Base-by-base conservation (phyloP, 2,329 filamentous ascomycete species). In the Aspergillus spinulosporus region DNA sequence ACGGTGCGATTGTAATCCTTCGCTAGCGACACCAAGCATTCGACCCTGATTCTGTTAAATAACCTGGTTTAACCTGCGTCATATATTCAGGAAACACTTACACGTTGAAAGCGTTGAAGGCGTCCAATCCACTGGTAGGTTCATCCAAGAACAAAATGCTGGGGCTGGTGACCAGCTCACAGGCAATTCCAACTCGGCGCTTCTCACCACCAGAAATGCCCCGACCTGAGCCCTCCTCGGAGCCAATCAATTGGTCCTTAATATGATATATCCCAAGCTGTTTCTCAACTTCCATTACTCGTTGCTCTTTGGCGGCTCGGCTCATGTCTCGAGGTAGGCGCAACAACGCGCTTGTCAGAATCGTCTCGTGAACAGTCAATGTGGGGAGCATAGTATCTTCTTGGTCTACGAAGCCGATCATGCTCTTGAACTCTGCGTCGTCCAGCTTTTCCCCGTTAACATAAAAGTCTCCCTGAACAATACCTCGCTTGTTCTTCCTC, bases 141-240 rank as follows among this genome's bases (percentile, higher is more conserved):
- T 99, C 94, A 69, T 99, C 94, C 54, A 99, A 81, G 78, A 99
- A 97, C 15, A 99, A 83, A 61, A 99, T 97, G 58, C 92, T 97
- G 3, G 94, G 94, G 67, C 92, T 97, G 4, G 94, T 99, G 58
- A 99, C 94, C 53, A 99, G 83, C 71, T 99, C 94, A 74, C 95
- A 99, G 47, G 95, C 94, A 68, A 99, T 99, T 48, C 92, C 92
- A 48, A 99, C 94, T 67, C 94, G 87, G 62, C 94, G 86, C 76
- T 97, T 97, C 76, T 99, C 94, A 62, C 94, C 94, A 51, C 94
- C 94, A 54, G 94, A 99, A 53, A 99, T 97, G 31, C 95, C 95
- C 59, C 94, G 90, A 8, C 92, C 92, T 59, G 88, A 92, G 50
- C 90, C 91, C 76, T 99, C 94, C 74, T 97, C 94, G 0, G 93